Evolutionary conservation across 139 green algal genomes (phyloP).

Genomic region (Pseudopediastrum boryanum): DNA sequence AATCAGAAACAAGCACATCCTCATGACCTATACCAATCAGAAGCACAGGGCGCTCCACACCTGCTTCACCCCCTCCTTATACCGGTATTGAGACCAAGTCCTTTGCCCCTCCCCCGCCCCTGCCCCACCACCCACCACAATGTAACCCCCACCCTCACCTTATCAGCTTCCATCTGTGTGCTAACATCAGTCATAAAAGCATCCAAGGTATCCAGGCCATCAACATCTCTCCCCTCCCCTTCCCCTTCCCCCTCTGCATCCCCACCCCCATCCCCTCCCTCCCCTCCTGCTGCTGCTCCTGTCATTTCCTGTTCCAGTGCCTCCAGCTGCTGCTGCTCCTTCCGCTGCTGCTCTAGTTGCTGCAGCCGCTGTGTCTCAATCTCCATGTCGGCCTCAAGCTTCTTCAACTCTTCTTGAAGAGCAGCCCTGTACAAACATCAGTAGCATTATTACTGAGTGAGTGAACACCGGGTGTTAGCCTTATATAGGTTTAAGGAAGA

Average conservation of each 20-base stretch:
- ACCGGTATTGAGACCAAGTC: no score
- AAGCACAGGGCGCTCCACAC: no score
- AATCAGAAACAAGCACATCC: no score
- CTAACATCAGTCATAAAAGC: constrained; percentile 78
- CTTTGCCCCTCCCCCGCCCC: no score
- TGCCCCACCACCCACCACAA: no score
- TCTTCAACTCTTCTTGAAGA: constrained; percentile 10
- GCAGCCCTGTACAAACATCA: constrained; percentile 9
- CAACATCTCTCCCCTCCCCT: constrained; percentile 16
- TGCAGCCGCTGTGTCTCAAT: not conserved
- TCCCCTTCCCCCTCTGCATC: not conserved
- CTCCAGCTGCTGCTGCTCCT: constrained; percentile 9
- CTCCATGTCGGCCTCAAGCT: constrained; percentile 7
- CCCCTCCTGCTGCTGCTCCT: no score
- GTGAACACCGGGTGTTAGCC: not conserved
- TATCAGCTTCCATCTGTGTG: constrained; percentile 65
- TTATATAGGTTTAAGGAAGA: not conserved
- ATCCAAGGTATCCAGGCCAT: constrained; percentile 67
- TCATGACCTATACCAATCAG: no score
- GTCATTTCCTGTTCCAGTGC: no score
- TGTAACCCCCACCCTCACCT: constrained; percentile 50
- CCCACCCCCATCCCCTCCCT: no score
- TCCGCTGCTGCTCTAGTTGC: not conserved
- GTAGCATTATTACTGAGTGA: not conserved
- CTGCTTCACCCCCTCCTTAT: no score